These are phyloP conservation scores for Parachaetomium inaequale DNA, from an alignment of 495 filamentous ascomycete genomes.

Conservation along the genomic window DNA sequence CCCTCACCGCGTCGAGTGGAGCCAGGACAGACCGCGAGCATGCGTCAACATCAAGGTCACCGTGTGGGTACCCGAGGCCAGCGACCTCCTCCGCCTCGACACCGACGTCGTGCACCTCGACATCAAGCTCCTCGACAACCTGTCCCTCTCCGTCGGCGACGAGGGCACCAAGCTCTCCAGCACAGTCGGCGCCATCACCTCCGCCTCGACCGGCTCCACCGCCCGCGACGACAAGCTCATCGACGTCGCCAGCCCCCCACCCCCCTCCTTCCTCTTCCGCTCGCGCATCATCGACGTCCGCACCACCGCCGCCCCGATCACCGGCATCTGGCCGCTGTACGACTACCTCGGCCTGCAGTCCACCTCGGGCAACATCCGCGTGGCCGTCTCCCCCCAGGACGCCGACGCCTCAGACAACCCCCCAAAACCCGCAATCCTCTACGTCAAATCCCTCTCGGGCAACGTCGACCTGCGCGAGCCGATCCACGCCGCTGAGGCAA, in stretches of 20 bases:
- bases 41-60: conserved; percentile 42
- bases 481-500: conserved; percentile 21
- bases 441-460: conserved; percentile 36
- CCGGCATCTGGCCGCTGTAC: conserved; percentile 43
- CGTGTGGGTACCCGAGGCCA: conserved; percentile 40
- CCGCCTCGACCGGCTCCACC: conserved; percentile 16
- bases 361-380: conserved; percentile 37
- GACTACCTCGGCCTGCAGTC: conserved; percentile 38
- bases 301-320: conserved; percentile 37
- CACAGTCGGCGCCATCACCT: conserved; percentile 30
- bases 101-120: conserved; percentile 37
- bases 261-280: conserved; percentile 29
- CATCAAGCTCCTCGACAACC: conserved; percentile 39
- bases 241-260: conserved; percentile 24
- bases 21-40: conserved; percentile 22
- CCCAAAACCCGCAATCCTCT: conserved; percentile 36
- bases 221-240: conserved; percentile 19
- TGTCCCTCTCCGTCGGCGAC: conserved; percentile 32
- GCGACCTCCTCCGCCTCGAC: conserved; percentile 27
- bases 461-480: conserved; percentile 37
- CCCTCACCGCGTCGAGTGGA: conserved; percentile 31
- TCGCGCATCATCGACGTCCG: conserved; percentile 34
- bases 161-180: conserved; percentile 25
- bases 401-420: conserved; percentile 22
- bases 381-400: conserved; percentile 37